Evolutionary conservation across 2,329 filamentous ascomycete genomes (phyloP).

Genomic region (Emmonsiellopsis sp.): DNA sequence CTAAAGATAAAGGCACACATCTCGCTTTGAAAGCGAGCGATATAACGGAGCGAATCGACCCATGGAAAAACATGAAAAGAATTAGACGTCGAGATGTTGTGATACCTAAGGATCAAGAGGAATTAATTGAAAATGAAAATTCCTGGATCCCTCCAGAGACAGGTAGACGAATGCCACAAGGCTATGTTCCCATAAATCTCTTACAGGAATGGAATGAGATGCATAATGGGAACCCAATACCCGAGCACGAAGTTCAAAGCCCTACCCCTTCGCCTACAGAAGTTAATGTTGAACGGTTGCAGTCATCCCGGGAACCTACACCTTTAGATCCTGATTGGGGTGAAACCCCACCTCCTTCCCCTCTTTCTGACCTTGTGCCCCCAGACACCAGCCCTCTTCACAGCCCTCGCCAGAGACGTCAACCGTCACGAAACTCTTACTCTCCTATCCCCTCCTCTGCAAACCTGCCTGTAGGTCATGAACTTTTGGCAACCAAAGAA

Average conservation of each 20-base stretch:
- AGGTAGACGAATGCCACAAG: constrained; percentile 18
- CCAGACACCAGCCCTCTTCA: constrained; percentile 21
- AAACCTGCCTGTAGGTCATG: too few relatives aligned
- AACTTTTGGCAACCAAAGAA: background rate
- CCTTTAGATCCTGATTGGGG: background rate
- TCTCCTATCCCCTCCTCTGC: too few relatives aligned
- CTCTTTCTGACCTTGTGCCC: constrained; percentile 14
- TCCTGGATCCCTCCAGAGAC: constrained; percentile 31
- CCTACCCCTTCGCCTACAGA: background rate
- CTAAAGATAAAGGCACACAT: too few relatives aligned
- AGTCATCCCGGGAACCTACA: background rate
- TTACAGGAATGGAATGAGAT: constrained; percentile 28
- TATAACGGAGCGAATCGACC: background rate
- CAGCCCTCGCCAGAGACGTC: background rate
- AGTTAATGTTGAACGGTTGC: background rate
- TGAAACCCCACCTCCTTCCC: background rate
- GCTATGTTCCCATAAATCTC: constrained; percentile 26
- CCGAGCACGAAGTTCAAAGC: background rate
- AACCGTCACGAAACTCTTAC: too few relatives aligned
- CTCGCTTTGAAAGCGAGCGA: background rate
- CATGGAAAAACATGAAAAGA: constrained; percentile 19
- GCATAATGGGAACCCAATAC: constrained; percentile 6
- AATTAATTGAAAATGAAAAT: constrained; percentile 37
- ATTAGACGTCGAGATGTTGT: constrained; percentile 35
- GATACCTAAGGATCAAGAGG: constrained; percentile 41